Evolutionary conservation across 2,329 filamentous ascomycete species (phyloP), one percentile per base, ranked within the genome.

Genomic region (Neopestalotiopsis sp.): DNA sequence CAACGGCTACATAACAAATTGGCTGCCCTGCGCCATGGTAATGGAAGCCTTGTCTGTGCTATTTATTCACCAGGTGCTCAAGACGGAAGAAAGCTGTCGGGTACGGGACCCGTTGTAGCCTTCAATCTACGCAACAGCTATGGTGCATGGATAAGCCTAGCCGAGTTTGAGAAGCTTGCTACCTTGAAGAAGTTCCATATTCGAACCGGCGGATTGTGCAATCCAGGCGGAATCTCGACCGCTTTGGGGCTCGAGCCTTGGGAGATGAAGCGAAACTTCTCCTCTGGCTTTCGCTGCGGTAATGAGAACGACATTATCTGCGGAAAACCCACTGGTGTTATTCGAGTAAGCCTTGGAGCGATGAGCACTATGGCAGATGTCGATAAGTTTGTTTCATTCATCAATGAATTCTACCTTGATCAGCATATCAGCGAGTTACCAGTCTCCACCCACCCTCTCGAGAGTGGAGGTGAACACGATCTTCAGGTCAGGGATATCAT

Each of bases 121-220:
- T 95, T 98, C 83, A 98, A 98, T 74, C 76, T 98, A 40, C 86
- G 83, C 65, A 93, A 91, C 72, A 86, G 88, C 24, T 77, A 83
- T 9, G 92, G 93, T 0, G 87, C 88, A 34, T 97, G 94, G 92
- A 79, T 96, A 65, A 93, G 93, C 72, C 91, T 95, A 71, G 85
- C 89, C 14, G 95, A 98, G 76, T 90, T 98, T 20, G 95, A 98
- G 77, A 97, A 95, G 78, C 84, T 98, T 28, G 92, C 94, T 6
- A 86, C 88, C 2, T 84, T 97, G 24, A 93, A 92, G 72, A 88
- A 89, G 63, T 92, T 98, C 57, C 94, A 98, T 75, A 82, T 98
- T 20, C 89, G 96, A 49, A 97, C 94, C 0, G 96, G 96, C 4
- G 92, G 94, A 0, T 84, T 98, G 1, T 99, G 96, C 81, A 98